Evolutionary conservation across 176 grass and related monocot genomes (phyloP).

Genomic region (Melocanna baccifera): DNA sequence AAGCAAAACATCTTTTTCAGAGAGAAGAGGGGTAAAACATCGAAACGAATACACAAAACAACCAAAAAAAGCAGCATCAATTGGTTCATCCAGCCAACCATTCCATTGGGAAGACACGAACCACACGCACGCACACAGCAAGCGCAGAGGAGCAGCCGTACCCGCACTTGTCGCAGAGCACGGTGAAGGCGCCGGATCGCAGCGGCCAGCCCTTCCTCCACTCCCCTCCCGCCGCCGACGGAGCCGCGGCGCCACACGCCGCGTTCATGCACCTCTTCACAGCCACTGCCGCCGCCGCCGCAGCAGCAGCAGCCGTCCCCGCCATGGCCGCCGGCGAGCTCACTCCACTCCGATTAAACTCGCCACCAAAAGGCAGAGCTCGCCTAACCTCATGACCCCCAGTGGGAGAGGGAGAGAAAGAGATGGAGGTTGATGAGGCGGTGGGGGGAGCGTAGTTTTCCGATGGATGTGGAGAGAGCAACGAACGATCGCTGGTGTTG

Average conservation of each 20-base stretch:
- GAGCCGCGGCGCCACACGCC: constrained; percentile 49
- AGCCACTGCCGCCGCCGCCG: background rate
- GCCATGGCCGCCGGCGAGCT: constrained; percentile 23
- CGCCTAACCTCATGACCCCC: constrained; percentile 6
- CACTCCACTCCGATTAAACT: constrained; percentile 16
- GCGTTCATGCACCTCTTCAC: constrained; percentile 79
- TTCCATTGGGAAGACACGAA: background rate
- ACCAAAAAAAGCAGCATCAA: background rate
- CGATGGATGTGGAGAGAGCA: constrained; percentile 54
- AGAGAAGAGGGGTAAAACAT: background rate
- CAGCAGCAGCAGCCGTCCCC: background rate
- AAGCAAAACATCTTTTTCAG: background rate
- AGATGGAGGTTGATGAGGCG: background rate
- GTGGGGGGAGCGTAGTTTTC: constrained; percentile 51
- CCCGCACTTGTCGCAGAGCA: constrained; percentile 98
- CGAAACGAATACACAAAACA: background rate
- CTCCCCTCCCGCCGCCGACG: constrained; percentile 45
- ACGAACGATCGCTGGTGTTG: constrained; percentile 14
- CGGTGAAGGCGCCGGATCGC: constrained; percentile 71
- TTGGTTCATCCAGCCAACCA: background rate
- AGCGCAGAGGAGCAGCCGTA: constrained; percentile 35
- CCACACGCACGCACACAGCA: background rate
- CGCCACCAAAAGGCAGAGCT: background rate
- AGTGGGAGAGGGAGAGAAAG: background rate
- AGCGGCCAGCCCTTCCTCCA: constrained; percentile 91